A percentile compares a stretch with the other conserved stretches of the same genome.
These are phyloP conservation scores for Setomelanomma holmii DNA, from an alignment of 2,329 filamentous ascomycete genomes.

Conservation along the genomic window DNA sequence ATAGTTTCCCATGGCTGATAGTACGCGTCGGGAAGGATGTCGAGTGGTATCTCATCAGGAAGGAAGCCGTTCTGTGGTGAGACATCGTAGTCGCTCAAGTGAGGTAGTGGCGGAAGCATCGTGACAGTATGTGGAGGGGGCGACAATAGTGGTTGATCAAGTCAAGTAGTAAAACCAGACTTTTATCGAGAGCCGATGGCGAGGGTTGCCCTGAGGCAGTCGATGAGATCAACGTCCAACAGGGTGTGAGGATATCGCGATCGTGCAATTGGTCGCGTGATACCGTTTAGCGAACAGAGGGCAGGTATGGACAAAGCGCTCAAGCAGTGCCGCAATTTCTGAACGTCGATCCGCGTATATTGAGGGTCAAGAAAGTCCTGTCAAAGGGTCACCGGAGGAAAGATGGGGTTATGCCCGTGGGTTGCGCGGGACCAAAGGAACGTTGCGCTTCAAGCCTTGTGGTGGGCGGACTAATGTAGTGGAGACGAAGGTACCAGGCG, in stretches of 20 bases:
- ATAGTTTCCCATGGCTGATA: constrained; percentile 95
- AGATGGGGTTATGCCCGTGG: neutral
- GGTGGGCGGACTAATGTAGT: constrained; percentile 11
- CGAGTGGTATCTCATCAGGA: constrained; percentile 79
- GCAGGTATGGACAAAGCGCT: neutral
- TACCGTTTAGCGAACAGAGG: neutral
- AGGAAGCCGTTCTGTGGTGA: constrained; percentile 86
- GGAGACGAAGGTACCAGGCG: constrained; percentile 12
- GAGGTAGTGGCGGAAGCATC: constrained; percentile 54
- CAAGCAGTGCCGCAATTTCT: neutral
- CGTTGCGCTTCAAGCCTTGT: constrained; percentile 10
- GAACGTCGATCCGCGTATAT: neutral
- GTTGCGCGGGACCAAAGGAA: constrained; percentile 22
- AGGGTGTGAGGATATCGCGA: neutral
- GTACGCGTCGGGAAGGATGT: constrained; percentile 83
- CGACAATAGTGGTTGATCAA: neutral
- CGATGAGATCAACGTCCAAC: neutral
- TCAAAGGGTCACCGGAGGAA: neutral
- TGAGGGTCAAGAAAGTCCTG: neutral
- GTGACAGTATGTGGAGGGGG: constrained; percentile 7
- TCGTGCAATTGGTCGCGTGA: neutral
- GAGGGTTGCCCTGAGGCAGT: neutral
- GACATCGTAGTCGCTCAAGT: constrained; percentile 78
- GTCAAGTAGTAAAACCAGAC: neutral
- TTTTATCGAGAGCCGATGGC: neutral